Percentiles rank a stretch among this genome's conserved stretches.
These are phyloP conservation scores for Artemisia princeps DNA, from an alignment of 140 eudicot genomes.

Conservation along the genomic window DNA sequence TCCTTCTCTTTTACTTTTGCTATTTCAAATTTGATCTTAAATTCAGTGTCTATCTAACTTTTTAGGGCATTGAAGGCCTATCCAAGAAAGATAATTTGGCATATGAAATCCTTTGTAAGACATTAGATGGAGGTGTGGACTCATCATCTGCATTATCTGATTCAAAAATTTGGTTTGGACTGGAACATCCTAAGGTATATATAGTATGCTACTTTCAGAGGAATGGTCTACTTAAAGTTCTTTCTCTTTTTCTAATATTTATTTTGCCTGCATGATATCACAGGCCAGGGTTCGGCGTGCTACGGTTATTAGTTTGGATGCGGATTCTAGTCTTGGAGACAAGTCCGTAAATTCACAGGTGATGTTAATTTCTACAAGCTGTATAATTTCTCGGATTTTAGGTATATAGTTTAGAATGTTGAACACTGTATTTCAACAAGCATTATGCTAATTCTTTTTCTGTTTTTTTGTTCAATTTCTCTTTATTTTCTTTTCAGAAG, in stretches of 20 bases:
- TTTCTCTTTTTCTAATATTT: slow-evolving; percentile 8
- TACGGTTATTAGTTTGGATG: slow-evolving; percentile 54
- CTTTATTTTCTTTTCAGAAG: slow-evolving; percentile 35
- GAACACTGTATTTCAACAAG: slow-evolving; percentile 14
- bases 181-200: slow-evolving; percentile 81
- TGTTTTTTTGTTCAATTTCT: slow-evolving; percentile 10
- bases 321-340: slow-evolving; percentile 30
- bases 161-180: slow-evolving; percentile 74
- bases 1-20: not conserved
- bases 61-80: slow-evolving; percentile 41
- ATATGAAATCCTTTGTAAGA: slow-evolving; percentile 54
- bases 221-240: not conserved
- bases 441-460: slow-evolving; percentile 17
- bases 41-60: slow-evolving; percentile 3
- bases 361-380: slow-evolving; percentile 7
- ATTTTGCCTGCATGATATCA: slow-evolving; percentile 14
- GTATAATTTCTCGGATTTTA: not conserved
- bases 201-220: not conserved
- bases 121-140: slow-evolving; percentile 50
- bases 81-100: slow-evolving; percentile 45
- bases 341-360: slow-evolving; percentile 54
- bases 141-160: slow-evolving; percentile 41
- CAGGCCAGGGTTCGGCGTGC: slow-evolving; percentile 77
- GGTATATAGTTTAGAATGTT: not conserved
- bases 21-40: slow-evolving; percentile 15